Base-by-base conservation (phyloP, 2,329 filamentous ascomycete genomes). In the Ophiostoma novo-ulmi region DNA sequence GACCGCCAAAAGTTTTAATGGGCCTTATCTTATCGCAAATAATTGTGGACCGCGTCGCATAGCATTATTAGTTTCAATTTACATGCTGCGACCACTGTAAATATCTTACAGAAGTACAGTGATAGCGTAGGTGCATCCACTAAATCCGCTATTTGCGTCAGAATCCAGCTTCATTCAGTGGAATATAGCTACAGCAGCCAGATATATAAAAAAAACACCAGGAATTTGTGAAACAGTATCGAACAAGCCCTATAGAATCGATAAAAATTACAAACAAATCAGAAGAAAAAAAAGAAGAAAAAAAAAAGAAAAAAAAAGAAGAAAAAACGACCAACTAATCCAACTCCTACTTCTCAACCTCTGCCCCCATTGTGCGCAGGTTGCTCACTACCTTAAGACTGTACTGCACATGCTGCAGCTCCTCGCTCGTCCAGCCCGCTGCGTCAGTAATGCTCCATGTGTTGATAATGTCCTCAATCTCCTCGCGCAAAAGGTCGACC, bases 1-100 rank as follows among this genome's bases (percentile, higher is more conserved):
- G 48, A 73, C 72, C 72, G 72, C 72, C 66, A 70, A 63, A 65
- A 41, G 69, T 73, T 72, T 71, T 71, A 58, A 36, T 20, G 20
- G 26, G 17, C 14, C 35, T 65, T 66, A 63, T 70, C 68, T 70
- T 72, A 73, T 73, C 72, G 64, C 7, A 63, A 6, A 26, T 10
- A 26, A 31, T 2, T 63, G 6, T 31, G 31, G 58, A 13, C 31
- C 52, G 13, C 13, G 13, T 13, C 22, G 22, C 52, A 26, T 26
- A 48, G 44, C 44, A 20, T 48, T 7, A 48, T 20, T n/a, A 13
- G n/a, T 8, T 8, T 58, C n/a, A n/a, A n/a, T n/a, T 31, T 10
- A 26, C 10, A 36, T 31, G 22, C 20, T 58, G 22, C 52, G 52
- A 58, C 52, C 20, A 26, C 52, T 58, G 22, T 58, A 58, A 13